Base-by-base conservation (phyloP, 176 grass and related monocot genomes). In the Oryza meridionalis region DNA sequence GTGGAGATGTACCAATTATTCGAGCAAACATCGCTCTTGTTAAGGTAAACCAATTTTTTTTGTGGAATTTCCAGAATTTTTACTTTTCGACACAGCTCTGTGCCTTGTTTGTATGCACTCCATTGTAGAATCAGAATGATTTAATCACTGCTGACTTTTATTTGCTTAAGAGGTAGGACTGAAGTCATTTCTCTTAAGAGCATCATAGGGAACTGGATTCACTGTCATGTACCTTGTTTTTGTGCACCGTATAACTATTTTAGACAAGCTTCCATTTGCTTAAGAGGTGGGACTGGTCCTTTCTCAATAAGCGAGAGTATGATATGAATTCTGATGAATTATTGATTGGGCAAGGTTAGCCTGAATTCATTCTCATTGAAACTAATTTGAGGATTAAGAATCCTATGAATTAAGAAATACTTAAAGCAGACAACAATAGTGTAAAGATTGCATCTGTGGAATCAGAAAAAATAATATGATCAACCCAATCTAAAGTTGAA, bases 21-120 rank as follows among this genome's bases (percentile, higher is more conserved):
- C 91, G 91, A 58, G 89, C 89, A 19, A 98, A 95, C 79, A 75
- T 95, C 80, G 91, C 96, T 68, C 96, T 98, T 93, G 83, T 98
- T 65, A 98, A 98, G 93, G 93, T 95, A 80, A 5, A 43, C 10
- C 6, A 85, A 62, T 14, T 33, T 26, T 26, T 19, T 10, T 19
- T 11, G 11, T 83, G 58, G 53, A 77, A 53, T 40, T 53, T 79
- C 44, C 22, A 26, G 13, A 26, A 72, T 72, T 62, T 26, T 72
- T 24, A 2, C 4, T 85, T 32, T 76, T 85, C 6, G 8, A 16
- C 65, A 73, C 11, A 17, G 38, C 11, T 65, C 3, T 33, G 24
- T 4, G 1, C 6, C 61, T 21, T 72, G 19, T 67, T 73, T 59
- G 35, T 67, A 0, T 65, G 66, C 29, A 29, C 29, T 84, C 12